phyloP scores from a whole-genome alignment of 2,329 filamentous ascomycete genomes.

The Tolypocladium cylindrosporum region DNA sequence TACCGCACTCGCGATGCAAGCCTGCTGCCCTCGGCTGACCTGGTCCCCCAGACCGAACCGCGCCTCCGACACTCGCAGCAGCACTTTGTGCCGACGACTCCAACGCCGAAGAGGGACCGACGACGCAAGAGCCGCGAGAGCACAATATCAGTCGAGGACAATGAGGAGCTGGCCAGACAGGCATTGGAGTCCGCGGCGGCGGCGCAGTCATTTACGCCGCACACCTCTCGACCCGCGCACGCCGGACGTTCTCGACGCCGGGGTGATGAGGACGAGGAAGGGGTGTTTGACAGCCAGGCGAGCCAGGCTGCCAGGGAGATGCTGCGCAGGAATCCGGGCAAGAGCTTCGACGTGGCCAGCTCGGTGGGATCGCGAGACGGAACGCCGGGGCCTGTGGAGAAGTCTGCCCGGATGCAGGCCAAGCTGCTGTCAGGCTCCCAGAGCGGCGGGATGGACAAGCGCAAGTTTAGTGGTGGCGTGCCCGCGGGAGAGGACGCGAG shows the following conservation, averaged over 20 bases:
- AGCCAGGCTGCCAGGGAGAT: constrained; percentile 68
- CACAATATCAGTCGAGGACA: constrained; percentile 65
- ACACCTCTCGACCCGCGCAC: constrained; percentile 15
- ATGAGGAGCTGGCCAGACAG: constrained; percentile 45
- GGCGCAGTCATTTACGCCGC: constrained; percentile 20
- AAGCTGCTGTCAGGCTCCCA: constrained; percentile 37
- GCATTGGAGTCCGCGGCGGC: constrained; percentile 44
- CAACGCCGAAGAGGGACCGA: constrained; percentile 29
- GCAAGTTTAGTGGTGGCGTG: constrained; percentile 33
- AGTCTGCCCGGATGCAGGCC: constrained; percentile 37
- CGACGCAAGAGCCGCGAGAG: constrained; percentile 69
- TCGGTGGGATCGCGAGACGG: constrained; percentile 32
- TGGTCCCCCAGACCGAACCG: constrained; percentile 52
- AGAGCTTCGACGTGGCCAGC: constrained; percentile 40
- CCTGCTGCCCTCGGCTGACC: constrained; percentile 52
- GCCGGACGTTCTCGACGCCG: constrained; percentile 12
- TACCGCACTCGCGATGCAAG: constrained; percentile 37
- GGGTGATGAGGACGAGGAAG: constrained; percentile 18
- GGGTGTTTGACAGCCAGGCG: constrained; percentile 64
- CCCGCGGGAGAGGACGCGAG: constrained; percentile 21
- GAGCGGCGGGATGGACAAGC: constrained; percentile 35
- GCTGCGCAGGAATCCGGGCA: constrained; percentile 50
- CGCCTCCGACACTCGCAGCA: constrained; percentile 30
- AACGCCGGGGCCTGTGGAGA: constrained; percentile 32
- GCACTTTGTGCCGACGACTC: constrained; percentile 35